These are phyloP conservation scores for Candida broadrunensis DNA, from an alignment of 805 yeast species.

Conservation along the genomic window DNA sequence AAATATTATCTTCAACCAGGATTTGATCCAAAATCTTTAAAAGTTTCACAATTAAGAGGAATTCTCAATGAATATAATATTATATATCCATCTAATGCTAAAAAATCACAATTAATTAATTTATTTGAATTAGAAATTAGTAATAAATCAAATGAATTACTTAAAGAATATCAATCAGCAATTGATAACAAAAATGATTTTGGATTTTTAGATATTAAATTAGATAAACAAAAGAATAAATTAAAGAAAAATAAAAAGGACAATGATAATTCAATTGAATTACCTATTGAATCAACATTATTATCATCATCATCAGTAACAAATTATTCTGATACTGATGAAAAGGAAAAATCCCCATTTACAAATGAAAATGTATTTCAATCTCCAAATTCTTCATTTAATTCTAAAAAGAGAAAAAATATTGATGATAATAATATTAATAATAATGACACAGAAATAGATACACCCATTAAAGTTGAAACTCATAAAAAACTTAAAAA, in stretches of 20 bases:
- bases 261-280: not conserved
- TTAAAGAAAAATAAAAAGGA: not conserved
- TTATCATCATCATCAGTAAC: not conserved
- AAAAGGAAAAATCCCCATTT: slow-evolving; percentile 12
- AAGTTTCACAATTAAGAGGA: slow-evolving; percentile 67
- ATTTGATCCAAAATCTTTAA: slow-evolving; percentile 64
- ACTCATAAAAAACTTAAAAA: not conserved
- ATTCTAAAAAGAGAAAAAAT: slow-evolving; percentile 8
- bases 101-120: slow-evolving; percentile 62
- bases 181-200: slow-evolving; percentile 14
- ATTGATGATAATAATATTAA: not conserved
- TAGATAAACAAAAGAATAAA: not conserved
- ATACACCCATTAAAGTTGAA: not conserved
- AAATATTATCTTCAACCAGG: slow-evolving; percentile 1
- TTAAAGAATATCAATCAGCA: slow-evolving; percentile 21
- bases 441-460: not conserved
- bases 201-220: slow-evolving; percentile 15
- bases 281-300: not conserved
- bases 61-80: slow-evolving; percentile 63
- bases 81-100: slow-evolving; percentile 58
- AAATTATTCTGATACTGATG: not conserved
- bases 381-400: slow-evolving; percentile 14
- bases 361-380: slow-evolving; percentile 36
- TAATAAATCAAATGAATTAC: slow-evolving; percentile 44
- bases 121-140: slow-evolving; percentile 55